phyloP scores from a whole-genome alignment of 768 basidiomycete genomes.

The Tulasnella sp. region DNA sequence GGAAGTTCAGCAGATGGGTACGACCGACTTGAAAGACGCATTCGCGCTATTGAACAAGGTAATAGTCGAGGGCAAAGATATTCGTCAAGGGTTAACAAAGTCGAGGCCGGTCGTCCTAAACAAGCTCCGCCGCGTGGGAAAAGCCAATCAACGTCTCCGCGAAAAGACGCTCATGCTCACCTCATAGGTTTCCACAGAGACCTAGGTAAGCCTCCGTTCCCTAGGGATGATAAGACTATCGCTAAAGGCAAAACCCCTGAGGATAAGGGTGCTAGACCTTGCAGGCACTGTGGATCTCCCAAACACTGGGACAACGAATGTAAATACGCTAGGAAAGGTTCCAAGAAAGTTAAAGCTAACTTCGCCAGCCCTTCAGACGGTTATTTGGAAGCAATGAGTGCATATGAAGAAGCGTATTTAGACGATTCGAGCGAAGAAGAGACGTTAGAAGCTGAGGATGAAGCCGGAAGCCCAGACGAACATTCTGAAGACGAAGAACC shows the following conservation, averaged over 20 bases:
- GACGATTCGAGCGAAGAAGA: constrained; percentile 12
- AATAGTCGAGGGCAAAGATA: neutral
- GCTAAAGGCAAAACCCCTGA: constrained; percentile 32
- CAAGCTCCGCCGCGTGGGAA: neutral
- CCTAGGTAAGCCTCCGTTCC: constrained; percentile 32
- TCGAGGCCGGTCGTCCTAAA: neutral
- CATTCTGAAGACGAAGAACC: neutral
- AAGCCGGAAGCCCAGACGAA: neutral
- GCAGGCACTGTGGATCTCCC: constrained; percentile 42
- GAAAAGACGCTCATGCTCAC: neutral
- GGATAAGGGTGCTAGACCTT: constrained; percentile 37
- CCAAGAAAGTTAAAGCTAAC: constrained; percentile 34
- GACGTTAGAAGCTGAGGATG: neutral
- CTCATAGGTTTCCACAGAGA: constrained; percentile 26
- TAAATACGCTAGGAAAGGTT: constrained; percentile 35
- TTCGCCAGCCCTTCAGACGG: neutral
- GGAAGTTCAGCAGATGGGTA: neutral
- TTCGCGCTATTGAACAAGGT: neutral
- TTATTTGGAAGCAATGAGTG: no score
- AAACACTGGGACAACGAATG: no score
- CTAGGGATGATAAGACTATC: constrained; percentile 35
- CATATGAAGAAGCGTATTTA: constrained; percentile 38
- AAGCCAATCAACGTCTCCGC: neutral
- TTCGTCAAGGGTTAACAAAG: neutral
- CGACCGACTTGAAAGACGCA: neutral